Base-by-base conservation (phyloP, 2,329 filamentous ascomycete genomes). In the Aspergillus amoenus region DNA sequence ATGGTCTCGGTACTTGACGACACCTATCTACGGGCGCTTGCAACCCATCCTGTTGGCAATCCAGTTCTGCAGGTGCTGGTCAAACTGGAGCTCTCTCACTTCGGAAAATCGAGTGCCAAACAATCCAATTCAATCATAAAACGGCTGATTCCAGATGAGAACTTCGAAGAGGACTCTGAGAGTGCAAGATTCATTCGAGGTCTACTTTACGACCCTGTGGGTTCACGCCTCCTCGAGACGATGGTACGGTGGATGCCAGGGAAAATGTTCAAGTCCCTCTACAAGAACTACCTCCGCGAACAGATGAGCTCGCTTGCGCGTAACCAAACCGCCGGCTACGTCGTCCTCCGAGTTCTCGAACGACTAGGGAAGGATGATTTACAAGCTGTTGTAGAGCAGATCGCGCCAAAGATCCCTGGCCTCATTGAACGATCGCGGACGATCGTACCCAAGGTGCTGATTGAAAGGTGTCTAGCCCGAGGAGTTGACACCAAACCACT, bases 61-160 rank as follows among this genome's bases (percentile, higher is more conserved):
- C 94, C 94, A 0, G 89, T 92, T 0, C 81, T 99, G n/a, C 94
- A 97, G 71, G 82, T 97, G 1, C 80, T 99, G 30, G 79, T 99
- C 3, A 90, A 93, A 69, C 80, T 99, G 15, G 94, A 99, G 68
- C 84, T 97, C 47, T 83, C 86, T 0, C 80, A 89, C 58, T 88
- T 89, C 63, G 85, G 84, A 50, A 89, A 90, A 63, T 80, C 83
- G 54, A 85, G 85, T 61, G 83, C 81, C 4, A 86, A 85, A 62
- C 84, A 89, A 61, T 77, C 84, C 6, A 84, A 82, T 42, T 85
- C 89, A 0, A 84, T 97, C 11, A 82, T 96, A 11, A 87, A 85
- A 57, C 86, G 86, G 60, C 83, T 99, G 1, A 80, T 97, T 1
- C 92, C 93, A 0, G 93, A 90, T 50, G 90, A 89, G 50, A 87